phyloP scores from a whole-genome alignment of 768 basidiomycete genomes.

The Boletus edulis region DNA sequence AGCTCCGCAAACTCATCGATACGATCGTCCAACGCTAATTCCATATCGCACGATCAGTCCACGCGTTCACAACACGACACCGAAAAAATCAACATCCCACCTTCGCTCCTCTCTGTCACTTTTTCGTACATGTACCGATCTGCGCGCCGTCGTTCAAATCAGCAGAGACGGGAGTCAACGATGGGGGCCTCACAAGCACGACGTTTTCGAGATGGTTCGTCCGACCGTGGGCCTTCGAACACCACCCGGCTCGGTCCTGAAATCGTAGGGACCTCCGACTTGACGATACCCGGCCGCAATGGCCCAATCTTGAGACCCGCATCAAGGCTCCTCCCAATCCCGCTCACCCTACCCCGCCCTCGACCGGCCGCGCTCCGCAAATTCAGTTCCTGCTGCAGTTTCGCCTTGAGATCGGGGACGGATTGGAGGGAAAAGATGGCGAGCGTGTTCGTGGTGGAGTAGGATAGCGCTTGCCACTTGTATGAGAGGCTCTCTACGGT shows the following conservation, averaged over 20 bases:
- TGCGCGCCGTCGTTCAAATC: conserved; percentile 25
- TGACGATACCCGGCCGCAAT: conserved; percentile 11
- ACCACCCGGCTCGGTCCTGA: conserved; percentile 29
- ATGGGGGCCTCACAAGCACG: conserved; percentile 52
- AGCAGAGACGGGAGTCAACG: not conserved
- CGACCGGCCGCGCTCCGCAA: conserved; percentile 18
- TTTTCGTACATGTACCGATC: conserved; percentile 97
- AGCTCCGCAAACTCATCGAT: conserved; percentile 86
- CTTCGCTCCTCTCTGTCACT: conserved; percentile 77
- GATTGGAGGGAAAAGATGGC: conserved; percentile 49
- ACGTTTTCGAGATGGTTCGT: conserved; percentile 35
- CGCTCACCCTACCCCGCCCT: conserved; percentile 8
- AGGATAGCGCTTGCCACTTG: conserved; percentile 63
- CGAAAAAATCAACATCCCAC: conserved; percentile 36
- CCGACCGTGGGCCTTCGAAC: conserved; percentile 31
- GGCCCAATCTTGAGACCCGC: conserved; percentile 14
- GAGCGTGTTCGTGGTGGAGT: conserved; percentile 28
- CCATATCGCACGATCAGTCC: not conserved
- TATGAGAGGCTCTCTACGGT: conserved; percentile 52
- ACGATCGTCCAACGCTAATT: conserved; percentile 73
- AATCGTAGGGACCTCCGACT: conserved; percentile 13
- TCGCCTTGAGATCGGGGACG: conserved; percentile 41
- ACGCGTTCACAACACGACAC: not conserved
- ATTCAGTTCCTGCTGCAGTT: conserved; percentile 43
- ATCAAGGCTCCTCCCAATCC: conserved; percentile 6